Evolutionary conservation across 1,139 yeast genomes (phyloP).

Genomic region (Torulaspora globosa): DNA sequence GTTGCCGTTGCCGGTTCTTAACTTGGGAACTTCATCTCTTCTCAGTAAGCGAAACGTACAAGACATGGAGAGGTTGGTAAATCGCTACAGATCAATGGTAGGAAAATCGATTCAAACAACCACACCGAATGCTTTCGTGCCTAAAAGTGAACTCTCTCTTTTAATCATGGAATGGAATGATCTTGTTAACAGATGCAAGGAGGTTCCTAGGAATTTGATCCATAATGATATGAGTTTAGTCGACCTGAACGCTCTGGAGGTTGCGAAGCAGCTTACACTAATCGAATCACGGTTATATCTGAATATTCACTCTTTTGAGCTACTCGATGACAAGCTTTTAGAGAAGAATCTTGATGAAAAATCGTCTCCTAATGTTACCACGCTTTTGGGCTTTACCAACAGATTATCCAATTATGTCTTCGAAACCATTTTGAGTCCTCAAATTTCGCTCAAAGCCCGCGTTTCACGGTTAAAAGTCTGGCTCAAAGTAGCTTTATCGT

Average conservation of each 20-base stretch:
- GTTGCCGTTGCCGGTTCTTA: constrained; percentile 36
- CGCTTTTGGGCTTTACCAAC: constrained; percentile 70
- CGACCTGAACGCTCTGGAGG: constrained; percentile 72
- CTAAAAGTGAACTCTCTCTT: constrained; percentile 11
- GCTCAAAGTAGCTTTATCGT: constrained; percentile 81
- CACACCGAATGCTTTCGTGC: constrained; percentile 4
- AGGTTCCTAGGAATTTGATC: constrained; percentile 9
- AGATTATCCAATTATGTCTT: constrained; percentile 76
- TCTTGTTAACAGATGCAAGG: constrained; percentile 6
- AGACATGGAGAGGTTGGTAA: constrained; percentile 35
- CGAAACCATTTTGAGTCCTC: constrained; percentile 65
- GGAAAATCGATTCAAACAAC: constrained; percentile 6
- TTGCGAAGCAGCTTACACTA: constrained; percentile 80
- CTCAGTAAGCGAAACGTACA: constrained; percentile 34
- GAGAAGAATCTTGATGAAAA: constrained; percentile 58
- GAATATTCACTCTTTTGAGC: constrained; percentile 63
- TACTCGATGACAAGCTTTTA: constrained; percentile 68
- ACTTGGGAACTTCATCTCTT: constrained; percentile 34
- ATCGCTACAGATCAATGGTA: constrained; percentile 27
- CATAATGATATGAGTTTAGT: constrained; percentile 46
- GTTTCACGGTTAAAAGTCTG: constrained; percentile 62
- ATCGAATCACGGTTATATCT: constrained; percentile 73
- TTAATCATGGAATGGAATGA: constrained; percentile 19
- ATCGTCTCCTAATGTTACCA: constrained; percentile 68
- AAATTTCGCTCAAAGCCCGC: constrained; percentile 38